These are phyloP conservation scores for Microdochium nivale DNA, from an alignment of 2,329 filamentous ascomycete genomes.

Conservation along the genomic window DNA sequence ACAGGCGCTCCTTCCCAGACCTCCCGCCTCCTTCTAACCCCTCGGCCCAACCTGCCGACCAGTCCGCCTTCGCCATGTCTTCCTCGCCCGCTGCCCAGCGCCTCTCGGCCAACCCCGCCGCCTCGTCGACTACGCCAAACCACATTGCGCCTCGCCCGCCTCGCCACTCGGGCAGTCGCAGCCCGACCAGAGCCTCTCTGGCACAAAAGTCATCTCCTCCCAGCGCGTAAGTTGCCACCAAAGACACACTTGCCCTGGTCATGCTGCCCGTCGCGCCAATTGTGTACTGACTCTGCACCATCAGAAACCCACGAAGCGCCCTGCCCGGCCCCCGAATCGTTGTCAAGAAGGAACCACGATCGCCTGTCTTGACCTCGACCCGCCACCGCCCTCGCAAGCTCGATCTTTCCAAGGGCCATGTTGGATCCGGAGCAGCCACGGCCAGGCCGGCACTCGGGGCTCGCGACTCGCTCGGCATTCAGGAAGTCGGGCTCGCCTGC, in stretches of 20 bases:
- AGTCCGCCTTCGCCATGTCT: conserved; percentile 19
- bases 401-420: conserved; percentile 61
- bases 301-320: conserved; percentile 10
- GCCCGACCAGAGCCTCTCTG: conserved; percentile 34
- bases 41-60: conserved; percentile 17
- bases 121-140: conserved; percentile 30
- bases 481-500: conserved; percentile 89
- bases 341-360: conserved; percentile 93
- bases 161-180: conserved; percentile 44
- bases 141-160: conserved; percentile 21
- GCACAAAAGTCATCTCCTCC: conserved; percentile 46
- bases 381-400: conserved; percentile 70
- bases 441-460: conserved; percentile 71
- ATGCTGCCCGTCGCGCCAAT: conserved; percentile 6
- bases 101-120: conserved; percentile 16
- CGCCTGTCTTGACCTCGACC: conserved; percentile 67
- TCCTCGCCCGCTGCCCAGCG: conserved; percentile 38
- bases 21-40: conserved; percentile 35
- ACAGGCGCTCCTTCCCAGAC: conserved; percentile 46
- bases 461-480: conserved; percentile 72
- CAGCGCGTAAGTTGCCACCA: conserved; percentile 45
- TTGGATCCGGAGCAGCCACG: conserved; percentile 43
- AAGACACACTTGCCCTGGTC: neutral
- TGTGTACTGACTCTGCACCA: conserved; percentile 6
- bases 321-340: conserved; percentile 61